Conservation (phyloP, 164 flowering plant genomes). For the Berberis vulgaris region DNA sequence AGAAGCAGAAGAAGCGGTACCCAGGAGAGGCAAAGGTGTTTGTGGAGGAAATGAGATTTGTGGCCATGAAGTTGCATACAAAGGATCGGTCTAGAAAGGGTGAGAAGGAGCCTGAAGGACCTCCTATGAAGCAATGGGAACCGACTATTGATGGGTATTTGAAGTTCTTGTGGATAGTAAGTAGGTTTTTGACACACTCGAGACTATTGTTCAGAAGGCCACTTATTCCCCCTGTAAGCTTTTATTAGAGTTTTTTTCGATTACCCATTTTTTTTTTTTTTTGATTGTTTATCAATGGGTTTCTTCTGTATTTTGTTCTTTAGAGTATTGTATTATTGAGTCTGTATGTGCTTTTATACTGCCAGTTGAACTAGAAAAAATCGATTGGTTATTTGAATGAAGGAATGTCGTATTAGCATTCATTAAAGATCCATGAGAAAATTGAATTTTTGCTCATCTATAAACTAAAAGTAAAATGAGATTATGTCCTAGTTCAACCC, state of each 20-base stretch:
- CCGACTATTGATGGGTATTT: conserved; percentile 77
- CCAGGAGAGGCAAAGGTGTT: conserved; percentile 83
- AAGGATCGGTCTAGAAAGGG: conserved; percentile 87
- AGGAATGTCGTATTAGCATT: too few species aligned
- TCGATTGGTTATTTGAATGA: too few species aligned
- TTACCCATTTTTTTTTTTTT: background rate
- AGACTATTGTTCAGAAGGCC: conserved; percentile 58
- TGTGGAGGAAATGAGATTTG: conserved; percentile 94
- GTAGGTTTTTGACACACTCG: conserved; percentile 84
- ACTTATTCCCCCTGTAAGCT: conserved; percentile 59
- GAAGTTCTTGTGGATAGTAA: conserved; percentile 84
- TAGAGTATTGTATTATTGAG: too few species aligned
- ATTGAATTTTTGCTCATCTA: too few species aligned
- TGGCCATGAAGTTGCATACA: conserved; percentile 93
- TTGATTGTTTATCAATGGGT: background rate
- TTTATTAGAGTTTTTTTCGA: background rate
- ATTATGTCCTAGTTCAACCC: too few species aligned
- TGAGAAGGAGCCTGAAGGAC: conserved; percentile 54
- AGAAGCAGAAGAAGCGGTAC: conserved; percentile 53
- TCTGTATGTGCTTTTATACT: too few species aligned
- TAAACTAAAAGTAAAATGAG: too few species aligned
- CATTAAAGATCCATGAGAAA: too few species aligned
- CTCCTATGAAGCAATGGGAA: conserved; percentile 65
- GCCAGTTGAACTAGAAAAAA: too few species aligned
- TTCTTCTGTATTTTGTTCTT: background rate